These are phyloP conservation scores for Rhododendron mucronatum DNA, from an alignment of 148 eudicot genomes.

Conservation along the genomic window DNA sequence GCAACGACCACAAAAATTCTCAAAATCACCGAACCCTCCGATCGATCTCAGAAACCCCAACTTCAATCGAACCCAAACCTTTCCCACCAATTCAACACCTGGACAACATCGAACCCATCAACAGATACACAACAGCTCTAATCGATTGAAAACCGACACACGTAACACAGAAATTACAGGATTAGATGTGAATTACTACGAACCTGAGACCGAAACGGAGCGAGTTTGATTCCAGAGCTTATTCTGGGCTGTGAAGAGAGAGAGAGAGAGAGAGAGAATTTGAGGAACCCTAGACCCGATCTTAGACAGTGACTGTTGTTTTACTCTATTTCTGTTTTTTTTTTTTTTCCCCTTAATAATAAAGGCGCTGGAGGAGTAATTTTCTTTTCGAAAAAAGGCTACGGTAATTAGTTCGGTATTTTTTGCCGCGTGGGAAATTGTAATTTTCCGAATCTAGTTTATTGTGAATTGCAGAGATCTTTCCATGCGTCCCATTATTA, in stretches of 20 bases:
- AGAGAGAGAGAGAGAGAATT: background rate
- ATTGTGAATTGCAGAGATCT: background rate
- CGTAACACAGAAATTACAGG: background rate
- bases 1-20: conserved; percentile 7
- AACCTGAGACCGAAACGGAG: background rate
- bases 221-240: background rate
- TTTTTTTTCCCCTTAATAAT: too few species aligned
- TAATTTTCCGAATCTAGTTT: background rate
- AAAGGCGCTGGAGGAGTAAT: background rate
- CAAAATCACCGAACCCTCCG: background rate
- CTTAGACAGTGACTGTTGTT: conserved; percentile 9
- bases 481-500: too few species aligned
- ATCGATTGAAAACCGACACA: background rate
- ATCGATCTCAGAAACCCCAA: conserved; percentile 1
- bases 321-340: background rate
- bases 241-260: background rate
- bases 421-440: background rate
- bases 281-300: conserved; percentile 32
- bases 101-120: background rate
- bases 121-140: background rate
- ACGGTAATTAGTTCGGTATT: background rate
- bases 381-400: too few species aligned
- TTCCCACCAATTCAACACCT: conserved; percentile 10
- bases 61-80: background rate
- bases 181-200: background rate